A percentile compares a stretch with the other conserved stretches of the same genome.
phyloP scores from a whole-genome alignment of 306 rosid genomes.

The Vicia sativa region DNA sequence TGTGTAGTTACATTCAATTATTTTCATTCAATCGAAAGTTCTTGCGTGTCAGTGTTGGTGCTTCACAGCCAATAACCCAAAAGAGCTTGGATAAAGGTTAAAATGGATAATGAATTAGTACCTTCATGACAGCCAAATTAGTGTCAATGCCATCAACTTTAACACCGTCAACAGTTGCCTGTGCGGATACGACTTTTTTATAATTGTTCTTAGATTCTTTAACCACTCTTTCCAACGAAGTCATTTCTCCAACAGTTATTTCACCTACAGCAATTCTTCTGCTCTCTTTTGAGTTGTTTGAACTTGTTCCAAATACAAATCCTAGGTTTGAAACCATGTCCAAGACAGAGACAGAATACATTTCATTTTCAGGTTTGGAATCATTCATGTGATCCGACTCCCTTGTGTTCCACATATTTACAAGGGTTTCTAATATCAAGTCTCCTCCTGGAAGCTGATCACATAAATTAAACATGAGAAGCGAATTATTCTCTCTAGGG shows the following conservation, averaged over 20 bases:
- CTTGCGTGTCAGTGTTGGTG: neutral
- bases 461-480: constrained; percentile 89
- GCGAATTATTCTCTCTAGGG: constrained; percentile 57
- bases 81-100: constrained; percentile 26
- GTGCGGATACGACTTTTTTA: constrained; percentile 82
- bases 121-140: constrained; percentile 97
- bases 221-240: constrained; percentile 72
- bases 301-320: constrained; percentile 70
- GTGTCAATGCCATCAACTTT: constrained; percentile 97
- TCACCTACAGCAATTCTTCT: constrained; percentile 87
- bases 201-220: constrained; percentile 77
- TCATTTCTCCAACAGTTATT: constrained; percentile 85
- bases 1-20: no score
- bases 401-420: constrained; percentile 57
- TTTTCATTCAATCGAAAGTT: no score
- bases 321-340: constrained; percentile 83
- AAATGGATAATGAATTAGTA: constrained; percentile 38
- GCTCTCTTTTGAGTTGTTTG: constrained; percentile 52
- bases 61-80: neutral
- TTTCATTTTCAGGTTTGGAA: constrained; percentile 56
- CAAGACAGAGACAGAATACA: constrained; percentile 76
- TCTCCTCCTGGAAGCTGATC: constrained; percentile 99
- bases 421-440: constrained; percentile 88
- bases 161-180: constrained; percentile 88
- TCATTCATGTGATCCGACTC: constrained; percentile 50